Evolutionary conservation across 208 protist genomes (phyloP).

Genomic region (Spongospora subterranea): DNA sequence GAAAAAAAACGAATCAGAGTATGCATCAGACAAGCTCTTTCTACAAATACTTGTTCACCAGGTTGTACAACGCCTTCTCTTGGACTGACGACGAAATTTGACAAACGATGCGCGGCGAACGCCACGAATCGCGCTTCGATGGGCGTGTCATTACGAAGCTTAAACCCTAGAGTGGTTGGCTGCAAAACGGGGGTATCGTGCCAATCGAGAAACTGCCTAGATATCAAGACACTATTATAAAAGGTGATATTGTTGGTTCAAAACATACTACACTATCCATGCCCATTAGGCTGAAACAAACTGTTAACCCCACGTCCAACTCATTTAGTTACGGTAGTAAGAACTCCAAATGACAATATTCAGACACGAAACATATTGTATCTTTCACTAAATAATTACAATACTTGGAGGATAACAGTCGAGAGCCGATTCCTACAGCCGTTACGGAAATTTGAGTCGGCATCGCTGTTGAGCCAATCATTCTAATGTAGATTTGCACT

Average conservation of each 20-base stretch:
- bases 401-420: too few species aligned
- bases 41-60: neutral
- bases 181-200: slow-evolving; percentile 63
- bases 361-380: too few species aligned
- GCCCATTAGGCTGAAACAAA: too few species aligned
- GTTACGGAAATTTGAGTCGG: slow-evolving; percentile 66
- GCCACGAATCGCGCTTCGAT: slow-evolving; percentile 61
- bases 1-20: slow-evolving; percentile 61
- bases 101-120: slow-evolving; percentile 42
- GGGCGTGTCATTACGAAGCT: slow-evolving; percentile 63
- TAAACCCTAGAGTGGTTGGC: neutral
- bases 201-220: slow-evolving; percentile 40
- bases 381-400: too few species aligned
- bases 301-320: too few species aligned
- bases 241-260: too few species aligned
- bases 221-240: too few species aligned
- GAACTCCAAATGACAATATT: too few species aligned
- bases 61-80: slow-evolving; percentile 68
- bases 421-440: slow-evolving; percentile 51
- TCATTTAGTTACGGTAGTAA: too few species aligned
- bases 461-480: slow-evolving; percentile 71
- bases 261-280: too few species aligned
- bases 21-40: neutral
- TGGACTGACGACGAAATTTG: slow-evolving; percentile 60
- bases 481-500: neutral